These are phyloP conservation scores for Fusarium pilosicola DNA, from an alignment of 2,329 filamentous ascomycete species.

Conservation along the genomic window DNA sequence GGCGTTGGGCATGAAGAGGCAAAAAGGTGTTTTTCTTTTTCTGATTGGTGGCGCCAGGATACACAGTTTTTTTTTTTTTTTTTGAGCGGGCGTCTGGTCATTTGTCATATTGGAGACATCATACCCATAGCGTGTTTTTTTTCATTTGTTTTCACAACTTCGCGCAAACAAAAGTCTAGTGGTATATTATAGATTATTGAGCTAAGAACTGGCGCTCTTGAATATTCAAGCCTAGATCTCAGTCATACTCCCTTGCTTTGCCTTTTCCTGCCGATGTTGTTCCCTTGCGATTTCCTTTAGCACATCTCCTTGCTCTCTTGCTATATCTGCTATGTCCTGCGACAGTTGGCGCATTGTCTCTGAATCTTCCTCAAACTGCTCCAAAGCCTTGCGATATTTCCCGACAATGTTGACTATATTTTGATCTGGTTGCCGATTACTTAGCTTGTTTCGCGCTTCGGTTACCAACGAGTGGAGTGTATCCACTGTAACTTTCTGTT, in stretches of 20 bases:
- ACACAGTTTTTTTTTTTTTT: background rate
- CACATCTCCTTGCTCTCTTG: background rate
- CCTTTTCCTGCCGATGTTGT: background rate
- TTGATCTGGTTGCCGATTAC: background rate
- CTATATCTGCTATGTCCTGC: rapidly evolving
- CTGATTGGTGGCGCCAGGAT: background rate
- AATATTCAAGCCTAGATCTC: background rate
- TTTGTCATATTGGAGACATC: background rate
- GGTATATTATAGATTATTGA: background rate
- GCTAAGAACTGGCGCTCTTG: background rate
- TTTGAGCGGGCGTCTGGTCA: background rate
- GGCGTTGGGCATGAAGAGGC: constrained; percentile 58
- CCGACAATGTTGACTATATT: background rate
- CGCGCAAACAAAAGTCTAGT: background rate
- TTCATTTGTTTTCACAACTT: background rate
- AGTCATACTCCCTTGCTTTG: background rate
- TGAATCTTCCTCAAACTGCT: rapidly evolving
- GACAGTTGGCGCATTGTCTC: rapidly evolving
- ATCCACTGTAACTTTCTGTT: too few species aligned
- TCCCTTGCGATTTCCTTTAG: background rate
- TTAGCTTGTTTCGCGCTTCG: background rate
- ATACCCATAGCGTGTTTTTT: background rate
- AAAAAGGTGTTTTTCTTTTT: constrained; percentile 9
- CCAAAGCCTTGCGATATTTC: background rate
- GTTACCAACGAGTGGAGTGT: background rate